Base-by-base conservation (phyloP, 345 rosid genomes). In the Ricinus communis region DNA sequence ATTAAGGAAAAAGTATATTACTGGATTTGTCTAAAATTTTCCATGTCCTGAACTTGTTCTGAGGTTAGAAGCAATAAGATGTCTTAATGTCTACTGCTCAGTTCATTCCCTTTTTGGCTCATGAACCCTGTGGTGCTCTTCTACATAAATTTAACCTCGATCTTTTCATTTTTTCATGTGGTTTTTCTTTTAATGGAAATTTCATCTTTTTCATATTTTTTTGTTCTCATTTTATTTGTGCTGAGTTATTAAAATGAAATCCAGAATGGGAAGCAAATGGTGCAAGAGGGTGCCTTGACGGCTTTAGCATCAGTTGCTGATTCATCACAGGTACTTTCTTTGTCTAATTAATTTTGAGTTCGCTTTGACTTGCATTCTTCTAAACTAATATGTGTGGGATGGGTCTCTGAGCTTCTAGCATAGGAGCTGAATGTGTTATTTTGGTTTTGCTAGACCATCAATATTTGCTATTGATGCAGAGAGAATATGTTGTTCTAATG, bases 301-400 rank as follows among this genome's bases (percentile, higher is more conserved):
- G 99, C 97, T 71, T 84, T 95, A 76, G 97, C 99, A 41, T 95
- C 99, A 38, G 99, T 95, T 74, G 97, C 99, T 63, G 97, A 92
- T 74, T 95, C 97, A 46, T 92, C 99, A 54, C 97, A 95, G 96
- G 99, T 92, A 81, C n/a, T n/a, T n/a, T 36, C 10, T 41, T 18
- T 65, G 18, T 52, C 6, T 66, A 51, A 36, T 52, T 36, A 22
- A 36, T 15, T 13, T 13, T 41, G 3, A 5, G 22, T 52, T 25
- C 38, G 21, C 43, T 30, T 18, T 22, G n/a, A 21, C 4, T 21
- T 60, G 8, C 15, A 11, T 66, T 8, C 45, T 51, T 52, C 43
- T 19, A 33, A 52, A 51, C 31, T 19, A 22, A 52, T n/a, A 38
- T 33, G 33, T 24, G 12, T 21, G 11, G 16, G 28, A 40, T 22